Percentiles rank a stretch among this genome's conserved stretches.
Conservation (phyloP, 208 protist genomes). For the Balamuthia mandrillaris region DNA sequence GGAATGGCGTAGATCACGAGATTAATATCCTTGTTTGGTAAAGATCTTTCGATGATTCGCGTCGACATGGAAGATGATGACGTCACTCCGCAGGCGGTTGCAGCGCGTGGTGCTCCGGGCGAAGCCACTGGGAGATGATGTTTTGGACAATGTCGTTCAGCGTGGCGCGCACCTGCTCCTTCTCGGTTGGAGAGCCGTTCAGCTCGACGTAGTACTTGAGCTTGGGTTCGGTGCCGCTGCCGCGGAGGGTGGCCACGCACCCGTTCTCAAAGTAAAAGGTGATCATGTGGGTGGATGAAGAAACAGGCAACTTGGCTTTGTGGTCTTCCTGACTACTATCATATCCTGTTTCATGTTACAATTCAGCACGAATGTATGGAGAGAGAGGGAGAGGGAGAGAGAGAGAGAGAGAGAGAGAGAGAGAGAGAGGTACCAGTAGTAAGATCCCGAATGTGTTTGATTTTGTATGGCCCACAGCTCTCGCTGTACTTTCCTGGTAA, state of each 20-base stretch:
- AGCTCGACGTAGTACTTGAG: constrained; percentile 90
- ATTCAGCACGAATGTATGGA: too few species aligned
- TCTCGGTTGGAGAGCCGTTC: background rate
- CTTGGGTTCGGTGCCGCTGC: constrained; percentile 96
- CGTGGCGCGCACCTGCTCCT: background rate
- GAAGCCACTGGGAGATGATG: constrained; percentile 21
- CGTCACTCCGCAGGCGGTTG: background rate
- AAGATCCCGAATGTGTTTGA: constrained; percentile 81
- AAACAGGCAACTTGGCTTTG: constrained; percentile 73
- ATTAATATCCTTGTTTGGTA: too few species aligned
- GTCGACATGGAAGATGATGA: background rate
- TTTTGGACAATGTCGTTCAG: background rate
- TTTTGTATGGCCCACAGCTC: constrained; percentile 48
- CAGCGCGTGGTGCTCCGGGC: background rate
- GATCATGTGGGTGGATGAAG: constrained; percentile 84
- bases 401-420: background rate
- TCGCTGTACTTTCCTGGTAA: constrained; percentile 50
- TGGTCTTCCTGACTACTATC: constrained; percentile 57
- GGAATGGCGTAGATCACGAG: too few species aligned
- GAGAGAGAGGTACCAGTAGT: constrained; percentile 61
- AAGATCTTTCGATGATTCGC: too few species aligned
- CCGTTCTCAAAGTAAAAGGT: constrained; percentile 91
- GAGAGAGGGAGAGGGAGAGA: background rate
- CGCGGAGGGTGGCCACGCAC: constrained; percentile 84
- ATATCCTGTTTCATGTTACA: too few species aligned